Evolutionary conservation across 495 filamentous ascomycete species (phyloP).

Genomic region (Podospora sp.): DNA sequence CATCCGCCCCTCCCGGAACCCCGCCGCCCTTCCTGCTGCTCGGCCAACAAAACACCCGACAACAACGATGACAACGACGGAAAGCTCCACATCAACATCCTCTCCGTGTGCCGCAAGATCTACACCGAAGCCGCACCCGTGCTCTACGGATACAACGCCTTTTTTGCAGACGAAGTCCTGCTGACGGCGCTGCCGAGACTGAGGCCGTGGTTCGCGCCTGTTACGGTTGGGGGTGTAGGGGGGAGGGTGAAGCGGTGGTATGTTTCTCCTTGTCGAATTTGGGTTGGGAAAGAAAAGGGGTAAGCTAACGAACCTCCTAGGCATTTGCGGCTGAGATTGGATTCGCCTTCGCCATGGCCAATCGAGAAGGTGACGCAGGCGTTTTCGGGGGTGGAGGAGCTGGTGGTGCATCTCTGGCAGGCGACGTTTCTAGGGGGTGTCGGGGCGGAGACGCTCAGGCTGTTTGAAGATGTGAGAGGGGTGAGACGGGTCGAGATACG

Average conservation of each 20-base stretch:
- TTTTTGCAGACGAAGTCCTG: constrained; percentile 48
- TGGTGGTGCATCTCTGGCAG: constrained; percentile 53
- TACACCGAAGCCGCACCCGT: constrained; percentile 48
- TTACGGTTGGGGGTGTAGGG: not conserved
- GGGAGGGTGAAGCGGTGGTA: constrained; percentile 1
- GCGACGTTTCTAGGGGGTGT: constrained; percentile 44
- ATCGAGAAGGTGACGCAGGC: not conserved
- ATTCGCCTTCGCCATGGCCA: not conserved
- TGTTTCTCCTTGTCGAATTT: not conserved
- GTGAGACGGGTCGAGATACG: constrained; percentile 45
- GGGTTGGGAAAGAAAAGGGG: not conserved
- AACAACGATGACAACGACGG: constrained; percentile 17
- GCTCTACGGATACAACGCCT: constrained; percentile 54
- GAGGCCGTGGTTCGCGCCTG: not conserved
- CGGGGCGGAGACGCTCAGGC: constrained; percentile 41
- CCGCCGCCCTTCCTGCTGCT: constrained; percentile 19
- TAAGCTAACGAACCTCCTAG: not conserved
- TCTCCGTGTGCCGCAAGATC: constrained; percentile 42
- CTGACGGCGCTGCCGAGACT: not conserved
- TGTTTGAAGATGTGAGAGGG: constrained; percentile 55
- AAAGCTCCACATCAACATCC: constrained; percentile 40
- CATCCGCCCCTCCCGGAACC: constrained; percentile 5
- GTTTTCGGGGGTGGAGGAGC: constrained; percentile 24
- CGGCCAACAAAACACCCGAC: not conserved
- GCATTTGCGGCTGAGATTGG: not conserved